Conservation (phyloP, 192 early-diverging fungal species). For the Mortierella claussenii region DNA sequence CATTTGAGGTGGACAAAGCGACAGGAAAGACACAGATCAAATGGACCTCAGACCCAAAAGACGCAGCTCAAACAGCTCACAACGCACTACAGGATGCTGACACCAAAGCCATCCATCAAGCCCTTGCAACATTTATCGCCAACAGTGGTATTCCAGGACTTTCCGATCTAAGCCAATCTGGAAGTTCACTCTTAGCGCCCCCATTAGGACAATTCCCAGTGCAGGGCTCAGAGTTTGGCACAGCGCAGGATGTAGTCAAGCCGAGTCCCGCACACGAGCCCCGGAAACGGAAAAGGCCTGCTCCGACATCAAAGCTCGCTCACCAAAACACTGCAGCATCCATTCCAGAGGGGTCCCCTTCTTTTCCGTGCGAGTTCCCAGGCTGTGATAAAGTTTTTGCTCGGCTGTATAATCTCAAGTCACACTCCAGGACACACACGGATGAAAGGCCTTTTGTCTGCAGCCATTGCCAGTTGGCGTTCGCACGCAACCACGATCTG, state of each 20-base stretch:
- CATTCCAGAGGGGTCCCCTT: slow-evolving; percentile 53
- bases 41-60: slow-evolving; percentile 1
- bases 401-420: slow-evolving; percentile 77
- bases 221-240: slow-evolving; percentile 43
- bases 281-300: slow-evolving; percentile 18
- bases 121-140: slow-evolving; percentile 16
- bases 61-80: neutral
- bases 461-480: slow-evolving; percentile 73
- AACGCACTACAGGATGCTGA: slow-evolving; percentile 7
- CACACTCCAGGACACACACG: slow-evolving; percentile 78
- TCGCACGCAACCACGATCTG: slow-evolving; percentile 87
- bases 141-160: slow-evolving; percentile 26
- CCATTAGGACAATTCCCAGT: slow-evolving; percentile 34
- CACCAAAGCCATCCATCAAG: slow-evolving; percentile 22
- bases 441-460: slow-evolving; percentile 78
- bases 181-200: slow-evolving; percentile 8
- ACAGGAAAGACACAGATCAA: slow-evolving; percentile 45
- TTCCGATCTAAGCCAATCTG: slow-evolving; percentile 1
- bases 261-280: neutral
- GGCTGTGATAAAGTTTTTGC: slow-evolving; percentile 77
- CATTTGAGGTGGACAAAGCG: slow-evolving; percentile 32
- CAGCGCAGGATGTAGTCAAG: slow-evolving; percentile 16
- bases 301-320: neutral
- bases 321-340: slow-evolving; percentile 37
- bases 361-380: slow-evolving; percentile 36